Evolutionary conservation across 441 rosid species (phyloP), one percentile per base, ranked within the genome.

Genomic region (Erysimum cheiri): DNA sequence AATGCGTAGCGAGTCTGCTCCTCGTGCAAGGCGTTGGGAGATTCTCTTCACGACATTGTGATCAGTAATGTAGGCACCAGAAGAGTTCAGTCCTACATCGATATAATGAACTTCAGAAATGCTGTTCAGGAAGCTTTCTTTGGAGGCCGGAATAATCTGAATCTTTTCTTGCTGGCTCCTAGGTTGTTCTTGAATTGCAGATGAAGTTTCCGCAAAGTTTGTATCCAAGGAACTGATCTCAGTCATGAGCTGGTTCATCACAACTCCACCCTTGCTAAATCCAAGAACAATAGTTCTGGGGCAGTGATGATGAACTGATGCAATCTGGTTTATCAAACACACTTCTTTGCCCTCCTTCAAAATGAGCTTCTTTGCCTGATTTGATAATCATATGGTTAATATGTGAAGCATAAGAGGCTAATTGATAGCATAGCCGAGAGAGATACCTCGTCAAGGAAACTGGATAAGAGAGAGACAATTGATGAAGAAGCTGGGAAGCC

Each of bases 231-330:
- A 72, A 47, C 88, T 83, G 9, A 91, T 83, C 83, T 93, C 97
- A 26, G 84, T 74, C 12, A 89, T 80, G 17, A 93, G 77, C 87
- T 93, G 98, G 81, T 93, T 93, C 41, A 91, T 74, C 70, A 86
- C 96, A 43, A 88, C 83, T 8, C 98, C 98, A 29, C 97, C 98
- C 52, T 91, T 89, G 75, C 98, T 91, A 72, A 93, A 93, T n/a
- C 98, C 98, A 29, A 93, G 83, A 69, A 91, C 55, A 71, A 81
- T 47, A 0, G 96, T 85, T 64, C 70, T 87, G 1, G 96, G 92
- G 43, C 61, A 56, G 13, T 56, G 61, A 33, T 71, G 63, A 24
- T 71, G 63, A 24, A 26, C 50, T 36, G 67, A 32, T 46, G 60
- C 8, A 81, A 19, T 63, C 37, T 36, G 75, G 57, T 14, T 39